A percentile compares a stretch with the other conserved stretches of the same genome.
phyloP scores from a whole-genome alignment of 768 basidiomycete species.

The Russula ochroleuca region DNA sequence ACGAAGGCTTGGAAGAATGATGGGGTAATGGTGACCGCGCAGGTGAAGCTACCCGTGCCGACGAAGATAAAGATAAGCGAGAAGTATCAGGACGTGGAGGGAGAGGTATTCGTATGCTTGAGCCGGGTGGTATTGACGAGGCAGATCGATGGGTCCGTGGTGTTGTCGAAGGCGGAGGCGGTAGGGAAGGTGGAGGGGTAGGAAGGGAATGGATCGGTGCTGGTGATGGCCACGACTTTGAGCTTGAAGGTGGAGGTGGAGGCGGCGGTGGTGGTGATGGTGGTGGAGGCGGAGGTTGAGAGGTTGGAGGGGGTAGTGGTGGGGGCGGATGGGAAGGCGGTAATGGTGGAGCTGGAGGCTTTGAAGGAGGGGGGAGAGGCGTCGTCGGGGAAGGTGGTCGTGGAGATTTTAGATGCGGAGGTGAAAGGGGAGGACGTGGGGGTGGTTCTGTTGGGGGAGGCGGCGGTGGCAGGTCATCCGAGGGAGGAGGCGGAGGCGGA shows the following conservation, averaged over 20 bases:
- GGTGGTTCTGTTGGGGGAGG: conserved; percentile 37
- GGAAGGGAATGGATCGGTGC: conserved; percentile 26
- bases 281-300: conserved; percentile 31
- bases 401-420: conserved; percentile 29
- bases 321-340: conserved; percentile 30
- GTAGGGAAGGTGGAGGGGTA: conserved; percentile 29
- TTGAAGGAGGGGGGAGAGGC: conserved; percentile 29
- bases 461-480: conserved; percentile 35
- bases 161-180: conserved; percentile 30
- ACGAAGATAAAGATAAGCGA: conserved; percentile 28
- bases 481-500: conserved; percentile 27
- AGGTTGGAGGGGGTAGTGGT: conserved; percentile 32
- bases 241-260: conserved; percentile 27
- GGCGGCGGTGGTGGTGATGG: conserved; percentile 31
- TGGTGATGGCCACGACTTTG: conserved; percentile 30
- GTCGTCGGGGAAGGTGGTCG: conserved; percentile 29
- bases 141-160: conserved; percentile 30
- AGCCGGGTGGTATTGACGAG: conserved; percentile 20
- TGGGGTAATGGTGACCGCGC: conserved; percentile 29
- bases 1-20: conserved; percentile 31
- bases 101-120: conserved; percentile 26
- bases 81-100: conserved; percentile 30
- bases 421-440: conserved; percentile 33
- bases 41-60: conserved; percentile 25
- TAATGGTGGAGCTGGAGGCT: conserved; percentile 26